Base-by-base conservation (phyloP, 129 eudicot species). In the Glebionis coronaria region DNA sequence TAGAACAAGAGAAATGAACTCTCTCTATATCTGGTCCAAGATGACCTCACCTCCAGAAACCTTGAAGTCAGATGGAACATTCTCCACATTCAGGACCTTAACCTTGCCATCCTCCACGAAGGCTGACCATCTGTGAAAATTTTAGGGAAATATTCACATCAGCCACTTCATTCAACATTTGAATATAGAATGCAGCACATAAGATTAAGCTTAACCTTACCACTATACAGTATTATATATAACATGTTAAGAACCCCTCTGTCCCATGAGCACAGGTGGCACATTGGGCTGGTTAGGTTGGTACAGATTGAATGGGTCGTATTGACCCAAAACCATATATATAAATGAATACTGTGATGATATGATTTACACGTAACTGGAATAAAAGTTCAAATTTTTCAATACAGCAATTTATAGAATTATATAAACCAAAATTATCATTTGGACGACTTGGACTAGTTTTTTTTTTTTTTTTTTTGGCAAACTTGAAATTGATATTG, bases 31-130 rank as follows among this genome's bases (percentile, higher is more conserved):
- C 73, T 93, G 99, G 12, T 62, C 86, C 76, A 93, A 64, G 29
- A 93, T 77, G 58, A 82, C 85, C 49, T 93, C 92, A 4, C 95
- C 99, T 6, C 99, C 95, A 2, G 99, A 93, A 60, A 93, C 99
- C 80, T 89, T 79, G 72, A 93, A 89, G 45, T 93, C 96, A 0
- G 99, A 89, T 0, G 99, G 99, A 27, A 84, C 95, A 46, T 86
- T 76, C 78, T 93, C 99, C 62, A 93, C 88, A n/a, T 93, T 93
- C 45, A 93, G 77, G 70, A 56, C 85, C 85, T 89, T 93, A 51
- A 93, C 80, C 61, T 86, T 84, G 12, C 99, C 99, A 75, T 93
- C 95, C 56, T 76, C 99, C 54, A 88, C 99, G 7, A 82, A 89
- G 0, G 99, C 99, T 13, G 99, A 93, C 99, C 99, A 93, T 76